Evolutionary conservation across 129 eudicot species (phyloP).

Genomic region (Centella asiatica): DNA sequence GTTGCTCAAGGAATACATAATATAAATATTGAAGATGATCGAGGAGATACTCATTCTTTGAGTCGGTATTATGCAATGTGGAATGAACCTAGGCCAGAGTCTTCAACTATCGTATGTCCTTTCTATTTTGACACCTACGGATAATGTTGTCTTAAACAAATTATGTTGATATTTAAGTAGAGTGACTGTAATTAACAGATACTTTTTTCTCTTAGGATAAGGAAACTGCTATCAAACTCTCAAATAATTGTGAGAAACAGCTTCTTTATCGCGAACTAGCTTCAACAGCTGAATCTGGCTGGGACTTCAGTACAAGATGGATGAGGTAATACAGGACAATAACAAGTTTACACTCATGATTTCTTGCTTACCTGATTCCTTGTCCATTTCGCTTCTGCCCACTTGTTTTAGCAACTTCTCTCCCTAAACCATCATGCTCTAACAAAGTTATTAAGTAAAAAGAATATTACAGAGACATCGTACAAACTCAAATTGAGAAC

Average conservation of each 20-base stretch:
- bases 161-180: too few relatives aligned
- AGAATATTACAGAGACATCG: background rate
- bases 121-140: too few relatives aligned
- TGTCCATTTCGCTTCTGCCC: background rate
- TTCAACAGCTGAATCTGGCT: slow-evolving; percentile 87
- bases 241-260: slow-evolving; percentile 39
- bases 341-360: background rate
- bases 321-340: slow-evolving; percentile 69
- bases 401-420: background rate
- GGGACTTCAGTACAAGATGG: slow-evolving; percentile 98
- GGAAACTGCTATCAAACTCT: slow-evolving; percentile 49
- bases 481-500: background rate
- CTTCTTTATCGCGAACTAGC: slow-evolving; percentile 73
- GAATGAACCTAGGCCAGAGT: slow-evolving; percentile 93
- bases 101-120: slow-evolving; percentile 62
- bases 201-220: slow-evolving; percentile 64
- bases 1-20: slow-evolving; percentile 59
- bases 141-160: too few relatives aligned
- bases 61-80: slow-evolving; percentile 95
- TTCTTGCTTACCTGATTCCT: too few relatives aligned
- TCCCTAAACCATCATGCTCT: background rate
- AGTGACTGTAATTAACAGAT: too few relatives aligned
- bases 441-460: background rate
- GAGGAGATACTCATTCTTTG: slow-evolving; percentile 49
- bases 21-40: slow-evolving; percentile 48